Evolutionary conservation across 148 eudicot species (phyloP).

Genomic region (Rhododendron henanense): DNA sequence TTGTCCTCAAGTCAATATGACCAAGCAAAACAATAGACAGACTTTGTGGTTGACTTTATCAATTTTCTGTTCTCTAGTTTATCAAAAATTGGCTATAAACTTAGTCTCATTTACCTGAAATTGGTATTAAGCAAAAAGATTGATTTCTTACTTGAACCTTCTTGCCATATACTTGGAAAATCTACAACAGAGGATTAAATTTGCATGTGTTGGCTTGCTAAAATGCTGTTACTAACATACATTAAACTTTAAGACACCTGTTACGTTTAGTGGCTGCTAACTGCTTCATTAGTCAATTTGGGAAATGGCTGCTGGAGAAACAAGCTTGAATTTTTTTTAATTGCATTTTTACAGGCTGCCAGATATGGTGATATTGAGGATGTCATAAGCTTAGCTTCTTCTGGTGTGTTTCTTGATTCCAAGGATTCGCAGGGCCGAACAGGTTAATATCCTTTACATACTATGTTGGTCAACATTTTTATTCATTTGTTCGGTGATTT

Average conservation of each 20-base stretch:
- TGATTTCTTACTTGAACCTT: background rate
- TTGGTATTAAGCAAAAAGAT: background rate
- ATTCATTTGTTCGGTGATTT: background rate
- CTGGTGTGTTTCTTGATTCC: conserved; percentile 57
- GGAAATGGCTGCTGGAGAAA: background rate
- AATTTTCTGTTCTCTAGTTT: background rate
- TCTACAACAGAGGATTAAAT: background rate
- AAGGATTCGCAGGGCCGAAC: conserved; percentile 82
- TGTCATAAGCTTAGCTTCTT: conserved; percentile 50
- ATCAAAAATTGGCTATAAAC: background rate
- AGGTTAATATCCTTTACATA: conserved; percentile 36
- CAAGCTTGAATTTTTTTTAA: conserved; percentile 2
- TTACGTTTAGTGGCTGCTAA: background rate
- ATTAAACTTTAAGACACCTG: background rate
- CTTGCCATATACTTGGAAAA: background rate
- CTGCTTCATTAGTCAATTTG: background rate
- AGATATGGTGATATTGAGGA: conserved; percentile 89
- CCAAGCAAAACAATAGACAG: background rate
- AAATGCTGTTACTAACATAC: background rate
- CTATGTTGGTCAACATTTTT: background rate
- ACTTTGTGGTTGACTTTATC: background rate
- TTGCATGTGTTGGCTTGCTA: background rate
- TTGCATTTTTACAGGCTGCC: conserved; percentile 55
- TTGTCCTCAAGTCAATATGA: background rate
- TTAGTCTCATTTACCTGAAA: background rate